Evolutionary conservation across 2,329 filamentous ascomycete species (phyloP), one percentile per base, ranked within the genome.

Genomic region (Ophiostoma fasciatum): DNA sequence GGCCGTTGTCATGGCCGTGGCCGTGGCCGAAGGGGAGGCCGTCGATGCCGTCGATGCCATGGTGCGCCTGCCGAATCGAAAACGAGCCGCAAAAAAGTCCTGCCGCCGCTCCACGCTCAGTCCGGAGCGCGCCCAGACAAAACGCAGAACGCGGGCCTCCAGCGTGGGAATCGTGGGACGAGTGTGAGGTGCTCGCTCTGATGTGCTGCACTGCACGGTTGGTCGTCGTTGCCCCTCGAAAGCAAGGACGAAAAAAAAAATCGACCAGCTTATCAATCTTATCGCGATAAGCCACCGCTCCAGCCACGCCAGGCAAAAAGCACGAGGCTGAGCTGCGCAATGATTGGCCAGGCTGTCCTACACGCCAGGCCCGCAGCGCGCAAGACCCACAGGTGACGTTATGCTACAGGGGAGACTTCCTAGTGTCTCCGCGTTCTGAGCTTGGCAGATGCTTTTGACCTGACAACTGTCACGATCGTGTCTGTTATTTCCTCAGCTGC

Each of bases 401-500:
- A 28, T 35, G 31, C 30, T 26, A n/a, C n/a, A n/a, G 22, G 26
- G 36, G 30, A 18, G n/a, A n/a, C n/a, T n/a, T n/a, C n/a, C 22
- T 19, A 13, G 14, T 23, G 8, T 23, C 18, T 21, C 20, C 30
- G n/a, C n/a, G n/a, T n/a, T n/a, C n/a, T n/a, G n/a, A n/a, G n/a
- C n/a, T n/a, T n/a, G n/a, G n/a, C n/a, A n/a, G n/a, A n/a, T n/a
- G n/a, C 27, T 22, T 22, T 19, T 19, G 21, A n/a, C n/a, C n/a
- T n/a, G n/a, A n/a, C n/a, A n/a, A n/a, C n/a, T n/a, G n/a, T n/a
- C n/a, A n/a, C n/a, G n/a, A n/a, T n/a, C 22, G 18, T 35, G 15
- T 40, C 21, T 38, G 28, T 29, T 34, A 22, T 34, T 33, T 42
- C 32, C 28, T 36, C 42, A 25, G 33, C 40, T 39, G 43, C 41